Evolutionary conservation across 352 stramenopile species (phyloP).

Genomic region (Saprolegnia parasitica): DNA sequence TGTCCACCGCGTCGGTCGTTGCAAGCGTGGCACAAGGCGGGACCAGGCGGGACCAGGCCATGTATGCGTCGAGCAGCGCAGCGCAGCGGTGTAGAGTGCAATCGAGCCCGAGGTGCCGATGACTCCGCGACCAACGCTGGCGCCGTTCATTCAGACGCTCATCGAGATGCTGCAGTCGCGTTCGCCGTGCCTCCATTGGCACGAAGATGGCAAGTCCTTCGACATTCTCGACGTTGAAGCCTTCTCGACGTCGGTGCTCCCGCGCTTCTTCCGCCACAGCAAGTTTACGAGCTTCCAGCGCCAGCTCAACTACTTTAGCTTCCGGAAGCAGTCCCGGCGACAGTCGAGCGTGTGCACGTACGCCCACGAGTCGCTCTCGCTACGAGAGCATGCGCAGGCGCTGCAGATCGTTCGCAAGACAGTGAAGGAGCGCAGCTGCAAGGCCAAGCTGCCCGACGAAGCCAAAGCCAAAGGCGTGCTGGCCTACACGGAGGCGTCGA

Average conservation of each 20-base stretch:
- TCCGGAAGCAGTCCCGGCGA: constrained; percentile 32
- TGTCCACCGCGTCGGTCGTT: neutral
- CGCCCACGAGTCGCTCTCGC: constrained; percentile 13
- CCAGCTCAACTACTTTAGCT: constrained; percentile 66
- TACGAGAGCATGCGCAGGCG: constrained; percentile 4
- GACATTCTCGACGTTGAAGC: constrained; percentile 31
- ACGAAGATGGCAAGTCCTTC: constrained; percentile 21
- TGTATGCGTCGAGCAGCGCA: neutral
- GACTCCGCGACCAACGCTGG: neutral
- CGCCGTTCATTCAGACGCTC: constrained; percentile 29
- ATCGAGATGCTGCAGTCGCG: constrained; percentile 24
- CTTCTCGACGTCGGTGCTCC: constrained; percentile 46
- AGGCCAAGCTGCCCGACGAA: neutral
- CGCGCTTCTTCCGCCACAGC: constrained; percentile 59
- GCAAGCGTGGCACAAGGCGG: neutral
- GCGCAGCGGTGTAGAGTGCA: constrained; percentile 11
- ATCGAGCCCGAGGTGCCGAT: neutral
- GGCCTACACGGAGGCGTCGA: constrained; percentile 25
- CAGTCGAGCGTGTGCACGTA: constrained; percentile 26
- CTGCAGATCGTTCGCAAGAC: constrained; percentile 21
- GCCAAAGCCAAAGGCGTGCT: constrained; percentile 5
- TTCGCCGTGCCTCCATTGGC: constrained; percentile 16
- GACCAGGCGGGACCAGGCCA: neutral
- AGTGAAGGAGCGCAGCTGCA: constrained; percentile 6
- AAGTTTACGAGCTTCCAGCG: constrained; percentile 61